phyloP scores from a whole-genome alignment of 805 yeast species.

The Hermanozyma aechmeae region DNA sequence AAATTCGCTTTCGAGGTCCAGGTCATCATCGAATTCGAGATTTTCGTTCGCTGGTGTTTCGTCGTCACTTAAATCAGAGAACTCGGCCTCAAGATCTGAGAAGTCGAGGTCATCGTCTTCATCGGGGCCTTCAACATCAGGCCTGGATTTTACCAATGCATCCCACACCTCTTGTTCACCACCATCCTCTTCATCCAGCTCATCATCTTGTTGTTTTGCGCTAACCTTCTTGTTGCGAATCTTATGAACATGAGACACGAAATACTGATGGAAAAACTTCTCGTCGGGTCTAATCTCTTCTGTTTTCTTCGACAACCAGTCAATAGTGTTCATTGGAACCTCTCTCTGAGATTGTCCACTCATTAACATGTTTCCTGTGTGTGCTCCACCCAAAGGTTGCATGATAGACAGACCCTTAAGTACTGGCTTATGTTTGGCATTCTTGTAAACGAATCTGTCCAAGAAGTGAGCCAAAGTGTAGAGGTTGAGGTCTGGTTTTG shows the following conservation, averaged over 20 bases:
- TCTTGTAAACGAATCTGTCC: conserved; percentile 91
- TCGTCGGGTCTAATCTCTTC: conserved; percentile 78
- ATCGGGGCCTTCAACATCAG: conserved; percentile 36
- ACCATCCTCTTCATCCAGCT: conserved; percentile 33
- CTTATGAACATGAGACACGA: conserved; percentile 42
- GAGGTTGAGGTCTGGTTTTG: conserved; percentile 85
- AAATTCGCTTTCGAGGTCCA: not conserved
- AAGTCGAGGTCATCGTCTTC: conserved; percentile 34
- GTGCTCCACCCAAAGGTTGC: conserved; percentile 93
- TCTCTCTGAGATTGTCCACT: conserved; percentile 32
- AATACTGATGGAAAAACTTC: conserved; percentile 78
- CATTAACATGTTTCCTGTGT: conserved; percentile 60
- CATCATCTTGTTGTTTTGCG: conserved; percentile 16
- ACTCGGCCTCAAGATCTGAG: conserved; percentile 16
- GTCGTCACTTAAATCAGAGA: conserved; percentile 36
- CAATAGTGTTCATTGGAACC: conserved; percentile 75
- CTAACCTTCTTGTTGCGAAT: conserved; percentile 11
- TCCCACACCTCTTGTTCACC: conserved; percentile 74
- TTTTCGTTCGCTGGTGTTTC: conserved; percentile 26
- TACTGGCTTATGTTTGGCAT: conserved; percentile 68
- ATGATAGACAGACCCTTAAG: conserved; percentile 87
- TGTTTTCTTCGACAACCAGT: conserved; percentile 65
- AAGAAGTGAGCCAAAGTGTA: conserved; percentile 84
- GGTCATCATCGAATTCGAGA: not conserved
- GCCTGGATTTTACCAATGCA: conserved; percentile 66